Evolutionary conservation across 129 eudicot genomes (phyloP).

Genomic region (Pittosporum tobira): DNA sequence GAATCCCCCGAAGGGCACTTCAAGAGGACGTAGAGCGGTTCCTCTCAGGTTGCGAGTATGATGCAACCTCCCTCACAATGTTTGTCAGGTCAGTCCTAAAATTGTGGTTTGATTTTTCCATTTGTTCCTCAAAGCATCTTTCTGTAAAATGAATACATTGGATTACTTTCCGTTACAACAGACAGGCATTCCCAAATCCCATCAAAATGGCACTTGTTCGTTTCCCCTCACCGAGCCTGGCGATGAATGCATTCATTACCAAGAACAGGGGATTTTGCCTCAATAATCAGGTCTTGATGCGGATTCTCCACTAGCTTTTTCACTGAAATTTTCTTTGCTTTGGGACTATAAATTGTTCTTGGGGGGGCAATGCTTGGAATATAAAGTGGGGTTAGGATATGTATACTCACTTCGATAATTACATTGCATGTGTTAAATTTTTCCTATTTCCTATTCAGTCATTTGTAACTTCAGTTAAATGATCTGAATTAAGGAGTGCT

Average conservation of each 20-base stretch:
- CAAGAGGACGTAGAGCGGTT: slow-evolving; percentile 66
- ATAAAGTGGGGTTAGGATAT: neutral
- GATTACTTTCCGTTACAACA: slow-evolving; percentile 37
- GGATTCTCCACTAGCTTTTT: slow-evolving; percentile 44
- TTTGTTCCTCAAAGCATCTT: neutral
- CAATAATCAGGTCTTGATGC: slow-evolving; percentile 49
- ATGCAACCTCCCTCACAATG: slow-evolving; percentile 32
- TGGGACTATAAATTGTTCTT: neutral
- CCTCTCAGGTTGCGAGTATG: slow-evolving; percentile 54
- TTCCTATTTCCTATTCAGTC: neutral
- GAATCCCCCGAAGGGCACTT: slow-evolving; percentile 50
- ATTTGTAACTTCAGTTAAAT: no score
- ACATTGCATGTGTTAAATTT: neutral
- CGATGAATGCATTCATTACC: slow-evolving; percentile 57
- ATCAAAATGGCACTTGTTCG: slow-evolving; percentile 38
- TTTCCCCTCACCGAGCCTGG: slow-evolving; percentile 48
- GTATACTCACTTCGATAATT: neutral
- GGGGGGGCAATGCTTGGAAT: neutral
- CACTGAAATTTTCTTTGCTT: neutral
- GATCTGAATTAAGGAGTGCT: no score
- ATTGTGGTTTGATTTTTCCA: neutral
- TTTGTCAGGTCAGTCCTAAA: slow-evolving; percentile 32
- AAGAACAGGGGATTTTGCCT: slow-evolving; percentile 54
- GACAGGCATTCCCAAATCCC: slow-evolving; percentile 25
- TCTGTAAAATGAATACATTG: neutral